Evolutionary conservation across 2,329 filamentous ascomycete genomes (phyloP), one percentile per base, ranked within the genome.

Genomic region (Clathrospora elynae): DNA sequence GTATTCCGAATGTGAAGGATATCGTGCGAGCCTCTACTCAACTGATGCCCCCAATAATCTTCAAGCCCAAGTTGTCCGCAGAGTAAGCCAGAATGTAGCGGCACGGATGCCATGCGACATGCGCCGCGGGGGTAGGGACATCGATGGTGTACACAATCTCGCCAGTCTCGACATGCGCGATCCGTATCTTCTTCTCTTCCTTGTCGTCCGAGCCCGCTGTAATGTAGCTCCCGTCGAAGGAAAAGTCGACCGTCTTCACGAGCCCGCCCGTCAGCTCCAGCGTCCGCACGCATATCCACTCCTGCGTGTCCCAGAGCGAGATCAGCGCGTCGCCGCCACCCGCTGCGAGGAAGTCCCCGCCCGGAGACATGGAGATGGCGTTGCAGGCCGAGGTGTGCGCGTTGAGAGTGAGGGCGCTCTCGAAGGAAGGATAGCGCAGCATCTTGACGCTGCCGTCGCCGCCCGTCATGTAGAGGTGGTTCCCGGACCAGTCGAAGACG

Each of bases 271-370:
- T 86, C 56, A 81, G 78, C 23, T 83, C 83, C 28, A 90, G 75
- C 1, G 86, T 89, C 47, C 84, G 79, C 59, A 85, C 80, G 62
- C 87, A 90, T 42, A 88, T 82, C 86, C 87, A 90, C 54, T 88
- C 84, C 26, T 78, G 78, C 3, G 87, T 90, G 59, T 91, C 87
- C 85, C 87, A 92, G 3, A 92, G 74, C 4, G 85, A 78, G 53
- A 91, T 86, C 35, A 89, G 79, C 1, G 85, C 86, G 61, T 92
- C 88, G 7, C 84, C 83, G 7, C 86, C 87, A 19, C 87, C 88
- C 0, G 86, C 87, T 0, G 88, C 88, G 30, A 92, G 75, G 61
- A 84, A 87, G 28, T 83, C 78, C 26, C 84, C 87, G 30, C 81
- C 83, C 1, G 88, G 87, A 51, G 87, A 86, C 58, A 90, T 73